These are phyloP conservation scores for Pichia californica DNA, from an alignment of 805 yeast species.

Conservation along the genomic window DNA sequence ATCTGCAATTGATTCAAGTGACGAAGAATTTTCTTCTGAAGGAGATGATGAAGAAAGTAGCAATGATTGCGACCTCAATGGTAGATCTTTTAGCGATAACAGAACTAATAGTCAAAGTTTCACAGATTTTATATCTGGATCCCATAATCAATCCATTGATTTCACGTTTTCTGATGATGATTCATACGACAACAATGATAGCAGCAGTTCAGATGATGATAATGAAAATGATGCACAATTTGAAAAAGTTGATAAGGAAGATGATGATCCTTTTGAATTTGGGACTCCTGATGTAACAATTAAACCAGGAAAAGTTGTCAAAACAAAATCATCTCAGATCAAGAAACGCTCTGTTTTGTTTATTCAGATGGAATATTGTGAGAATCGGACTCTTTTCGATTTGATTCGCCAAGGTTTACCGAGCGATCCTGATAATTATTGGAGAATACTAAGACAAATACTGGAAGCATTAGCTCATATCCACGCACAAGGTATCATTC, in stretches of 20 bases:
- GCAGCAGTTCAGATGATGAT: slow-evolving; percentile 15
- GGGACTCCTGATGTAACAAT: slow-evolving; percentile 18
- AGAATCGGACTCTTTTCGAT: slow-evolving; percentile 82
- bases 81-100: slow-evolving; percentile 18
- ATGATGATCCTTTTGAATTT: slow-evolving; percentile 25
- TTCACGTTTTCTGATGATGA: slow-evolving; percentile 42
- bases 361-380: slow-evolving; percentile 99
- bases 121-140: slow-evolving; percentile 65
- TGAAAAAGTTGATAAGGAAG: slow-evolving; percentile 19
- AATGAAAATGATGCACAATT: slow-evolving; percentile 20
- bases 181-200: slow-evolving; percentile 16
- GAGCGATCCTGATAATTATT: slow-evolving; percentile 67
- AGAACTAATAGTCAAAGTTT: slow-evolving; percentile 31
- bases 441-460: slow-evolving; percentile 84
- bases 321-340: slow-evolving; percentile 14
- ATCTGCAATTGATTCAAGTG: slow-evolving; percentile 25
- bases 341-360: slow-evolving; percentile 63
- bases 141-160: slow-evolving; percentile 51
- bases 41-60: slow-evolving; percentile 28
- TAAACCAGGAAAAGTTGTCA: slow-evolving; percentile 10
- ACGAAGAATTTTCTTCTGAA: slow-evolving; percentile 20
- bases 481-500: slow-evolving; percentile 90
- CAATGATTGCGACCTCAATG: slow-evolving; percentile 17
- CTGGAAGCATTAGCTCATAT: slow-evolving; percentile 87
- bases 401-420: slow-evolving; percentile 74